Base-by-base conservation (phyloP, 768 basidiomycete genomes). In the Rhizopogon vulgaris region DNA sequence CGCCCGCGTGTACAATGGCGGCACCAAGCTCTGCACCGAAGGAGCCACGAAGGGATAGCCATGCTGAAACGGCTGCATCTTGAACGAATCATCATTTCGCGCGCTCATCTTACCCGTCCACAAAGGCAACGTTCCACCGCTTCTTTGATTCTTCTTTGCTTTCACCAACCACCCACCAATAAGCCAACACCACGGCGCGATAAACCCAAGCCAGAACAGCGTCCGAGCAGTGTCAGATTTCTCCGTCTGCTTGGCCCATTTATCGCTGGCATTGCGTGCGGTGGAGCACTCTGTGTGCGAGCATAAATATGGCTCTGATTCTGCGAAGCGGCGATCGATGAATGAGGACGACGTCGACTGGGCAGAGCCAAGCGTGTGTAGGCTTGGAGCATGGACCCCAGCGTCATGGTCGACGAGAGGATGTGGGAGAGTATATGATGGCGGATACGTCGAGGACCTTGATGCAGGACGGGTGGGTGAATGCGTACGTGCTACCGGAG, bases 171-270 rank as follows among this genome's bases (percentile, higher is more conserved):
- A 89, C 4, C 87, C 87, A 0, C 86, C 87, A 12, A 88, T 73
- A 41, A 89, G 74, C 87, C 87, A 89, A 48, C 87, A 76, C 66
- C 84, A 79, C 0, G 87, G 87, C 41, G 77, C 83, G 42, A 87
- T 52, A 58, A 89, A 89, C 3, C 87, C 87, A 0, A 83, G 52
- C 83, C 84, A 88, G 68, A 89, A 89, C n/a, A 86, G 69, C 63
- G 83, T 76, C 59, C 77, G 75, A 2, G 78, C 72, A 0, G 79
- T 58, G 27, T 69, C 62, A 25, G 48, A n/a, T 6, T 52, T 52
- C 22, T 60, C 57, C 1, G 34, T 39, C 27, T 28, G 54, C 8
- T 46, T 11, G 18, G 17, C 18, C 67, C 63, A 55, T n/a, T 39
- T 52, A 10, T 51, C 14, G 15, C 57, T 52, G 30, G 52, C 53